phyloP scores from a whole-genome alignment of 1,139 yeast genomes.

The Lodderomyces oxycetoniae region DNA sequence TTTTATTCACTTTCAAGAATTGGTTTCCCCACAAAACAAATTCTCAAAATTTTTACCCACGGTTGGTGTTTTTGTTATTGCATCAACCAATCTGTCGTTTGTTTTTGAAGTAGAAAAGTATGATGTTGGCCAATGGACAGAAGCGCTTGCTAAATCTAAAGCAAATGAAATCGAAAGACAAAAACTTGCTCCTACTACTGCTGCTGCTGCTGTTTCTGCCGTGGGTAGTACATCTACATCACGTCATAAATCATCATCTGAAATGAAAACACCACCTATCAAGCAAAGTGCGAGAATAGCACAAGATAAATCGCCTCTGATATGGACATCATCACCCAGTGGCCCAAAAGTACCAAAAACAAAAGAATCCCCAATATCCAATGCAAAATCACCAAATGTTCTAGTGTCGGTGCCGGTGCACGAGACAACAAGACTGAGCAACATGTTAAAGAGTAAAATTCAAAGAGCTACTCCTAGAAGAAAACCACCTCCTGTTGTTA shows the following conservation, averaged over 20 bases:
- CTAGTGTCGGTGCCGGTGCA: background rate
- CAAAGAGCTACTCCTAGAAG: conserved; percentile 21
- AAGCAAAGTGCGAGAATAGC: no score
- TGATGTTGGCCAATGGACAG: conserved; percentile 55
- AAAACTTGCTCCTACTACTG: conserved; percentile 14
- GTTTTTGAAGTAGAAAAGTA: conserved; percentile 55
- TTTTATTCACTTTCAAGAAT: conserved; percentile 51
- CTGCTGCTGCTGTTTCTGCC: conserved; percentile 14
- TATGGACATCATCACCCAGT: no score
- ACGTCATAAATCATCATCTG: conserved; percentile 2
- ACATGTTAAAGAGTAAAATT: conserved; percentile 9
- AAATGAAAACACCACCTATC: no score
- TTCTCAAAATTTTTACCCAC: conserved; percentile 33
- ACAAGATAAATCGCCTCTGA: background rate
- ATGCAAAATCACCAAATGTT: conserved; percentile 2
- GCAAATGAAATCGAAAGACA: conserved; percentile 44
- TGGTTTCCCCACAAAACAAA: conserved; percentile 30
- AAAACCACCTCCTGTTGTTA: conserved; percentile 34
- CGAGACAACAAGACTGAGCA: conserved; percentile 4
- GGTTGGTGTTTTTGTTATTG: conserved; percentile 51
- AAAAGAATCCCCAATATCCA: conserved; percentile 1
- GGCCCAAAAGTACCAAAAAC: no score
- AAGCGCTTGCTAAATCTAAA: conserved; percentile 47
- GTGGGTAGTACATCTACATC: background rate
- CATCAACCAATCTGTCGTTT: conserved; percentile 43